Percentiles rank a stretch among this genome's conserved stretches.
phyloP scores from a whole-genome alignment of 2,329 filamentous ascomycete species.

The Emmonsiellopsis sp. region DNA sequence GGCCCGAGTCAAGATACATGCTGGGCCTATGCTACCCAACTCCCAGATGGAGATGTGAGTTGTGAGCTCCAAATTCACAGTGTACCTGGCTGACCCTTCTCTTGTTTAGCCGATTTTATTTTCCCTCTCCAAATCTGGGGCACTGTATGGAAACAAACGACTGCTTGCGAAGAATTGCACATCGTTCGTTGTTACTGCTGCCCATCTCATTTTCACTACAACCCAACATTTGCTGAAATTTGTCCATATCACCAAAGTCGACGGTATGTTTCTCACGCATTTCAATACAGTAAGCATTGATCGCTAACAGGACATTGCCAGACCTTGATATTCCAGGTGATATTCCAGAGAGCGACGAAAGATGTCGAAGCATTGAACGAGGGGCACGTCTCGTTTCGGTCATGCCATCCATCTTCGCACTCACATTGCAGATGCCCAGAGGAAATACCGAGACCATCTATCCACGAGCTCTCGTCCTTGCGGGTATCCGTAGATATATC shows the following conservation, averaged over 20 bases:
- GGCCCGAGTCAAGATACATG: constrained; percentile 27
- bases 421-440: constrained; percentile 89
- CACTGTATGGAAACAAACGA: constrained; percentile 67
- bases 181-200: constrained; percentile 72
- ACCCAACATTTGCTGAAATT: constrained; percentile 91
- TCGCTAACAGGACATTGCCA: constrained; percentile 29
- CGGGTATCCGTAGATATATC: constrained; percentile 75
- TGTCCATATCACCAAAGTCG: constrained; percentile 62
- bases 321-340: constrained; percentile 76
- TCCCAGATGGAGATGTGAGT: constrained; percentile 33
- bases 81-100: constrained; percentile 11
- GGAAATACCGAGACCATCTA: constrained; percentile 95
- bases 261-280: constrained; percentile 44
- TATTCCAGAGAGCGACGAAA: constrained; percentile 83
- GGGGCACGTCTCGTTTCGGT: constrained; percentile 80
- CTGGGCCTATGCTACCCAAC: constrained; percentile 29
- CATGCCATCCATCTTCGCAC: constrained; percentile 75
- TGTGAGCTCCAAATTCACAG: background rate
- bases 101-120: constrained; percentile 45
- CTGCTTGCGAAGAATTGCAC: constrained; percentile 79
- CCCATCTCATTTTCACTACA: constrained; percentile 86
- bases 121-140: constrained; percentile 66
- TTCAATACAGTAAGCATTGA: background rate
- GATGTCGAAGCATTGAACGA: constrained; percentile 84
- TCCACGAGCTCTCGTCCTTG: constrained; percentile 83